A percentile compares a stretch with the other conserved stretches of the same genome.
These are phyloP conservation scores for Terana coerulea DNA, from an alignment of 768 basidiomycete genomes.

Conservation along the genomic window DNA sequence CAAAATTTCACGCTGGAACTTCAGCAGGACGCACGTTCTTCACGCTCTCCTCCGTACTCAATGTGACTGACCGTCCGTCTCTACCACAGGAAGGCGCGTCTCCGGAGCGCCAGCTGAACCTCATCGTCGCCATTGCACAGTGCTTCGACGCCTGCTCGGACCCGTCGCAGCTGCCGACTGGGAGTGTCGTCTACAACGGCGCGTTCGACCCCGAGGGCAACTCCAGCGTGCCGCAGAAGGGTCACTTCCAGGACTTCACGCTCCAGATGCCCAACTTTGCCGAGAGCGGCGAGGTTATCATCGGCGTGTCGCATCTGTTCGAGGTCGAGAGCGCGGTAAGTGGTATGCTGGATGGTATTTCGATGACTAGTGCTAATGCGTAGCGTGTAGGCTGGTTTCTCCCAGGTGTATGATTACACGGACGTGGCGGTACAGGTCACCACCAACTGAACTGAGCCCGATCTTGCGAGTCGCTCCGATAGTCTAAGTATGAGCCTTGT, in stretches of 20 bases:
- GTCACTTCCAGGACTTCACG: conserved; percentile 43
- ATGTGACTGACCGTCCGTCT: not conserved
- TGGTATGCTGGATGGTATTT: not conserved
- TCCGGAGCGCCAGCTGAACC: too few relatives aligned
- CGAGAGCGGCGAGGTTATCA: not conserved
- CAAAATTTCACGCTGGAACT: conserved; percentile 39
- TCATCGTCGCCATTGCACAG: conserved; percentile 39
- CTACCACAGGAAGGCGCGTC: too few relatives aligned
- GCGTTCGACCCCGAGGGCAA: conserved; percentile 35
- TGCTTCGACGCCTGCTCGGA: conserved; percentile 27
- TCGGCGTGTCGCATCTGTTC: conserved; percentile 5
- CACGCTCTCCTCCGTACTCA: conserved; percentile 15
- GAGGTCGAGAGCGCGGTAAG: conserved; percentile 1
- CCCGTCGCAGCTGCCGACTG: conserved; percentile 29
- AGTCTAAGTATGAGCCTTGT: too few relatives aligned
- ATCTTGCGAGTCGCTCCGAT: too few relatives aligned
- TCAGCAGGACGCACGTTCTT: conserved; percentile 19
- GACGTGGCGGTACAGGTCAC: too few relatives aligned
- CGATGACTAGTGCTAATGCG: not conserved
- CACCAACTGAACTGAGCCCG: too few relatives aligned
- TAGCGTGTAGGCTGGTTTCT: not conserved
- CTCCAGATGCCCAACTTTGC: conserved; percentile 34
- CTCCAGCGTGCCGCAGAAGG: conserved; percentile 21
- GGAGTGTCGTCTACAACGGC: conserved; percentile 45
- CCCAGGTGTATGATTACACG: conserved; percentile 3